phyloP scores from a whole-genome alignment of 371 early-diverging fungal genomes.

The Actinomortierella wolfii region DNA sequence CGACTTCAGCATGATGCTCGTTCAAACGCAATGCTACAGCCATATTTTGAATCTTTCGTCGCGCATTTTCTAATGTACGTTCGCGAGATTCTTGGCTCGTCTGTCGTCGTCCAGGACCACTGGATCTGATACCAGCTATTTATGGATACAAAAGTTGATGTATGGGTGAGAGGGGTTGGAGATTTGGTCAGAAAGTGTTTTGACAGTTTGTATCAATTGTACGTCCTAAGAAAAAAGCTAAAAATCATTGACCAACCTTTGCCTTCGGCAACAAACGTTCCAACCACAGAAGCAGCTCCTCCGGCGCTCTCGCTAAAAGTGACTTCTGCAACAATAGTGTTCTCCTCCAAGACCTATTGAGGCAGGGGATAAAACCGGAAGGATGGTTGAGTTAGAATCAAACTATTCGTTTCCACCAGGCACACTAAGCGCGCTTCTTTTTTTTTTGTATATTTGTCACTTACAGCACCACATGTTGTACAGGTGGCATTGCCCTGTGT shows the following conservation, averaged over 20 bases:
- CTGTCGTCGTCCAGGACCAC: constrained; percentile 59
- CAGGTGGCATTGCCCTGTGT: constrained; percentile 65
- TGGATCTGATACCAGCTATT: constrained; percentile 60
- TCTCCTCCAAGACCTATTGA: constrained; percentile 93
- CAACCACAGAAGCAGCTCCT: constrained; percentile 87
- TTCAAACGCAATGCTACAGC: constrained; percentile 73
- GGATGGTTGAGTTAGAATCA: background rate
- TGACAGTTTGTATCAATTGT: too few species aligned
- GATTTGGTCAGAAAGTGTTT: background rate
- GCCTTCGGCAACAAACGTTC: constrained; percentile 72
- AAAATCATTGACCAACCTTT: constrained; percentile 30
- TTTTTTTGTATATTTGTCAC: constrained; percentile 22
- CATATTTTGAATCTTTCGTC: constrained; percentile 65
- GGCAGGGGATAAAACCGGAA: background rate
- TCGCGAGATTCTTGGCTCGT: constrained; percentile 69
- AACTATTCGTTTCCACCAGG: constrained; percentile 1
- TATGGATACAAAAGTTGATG: constrained; percentile 11
- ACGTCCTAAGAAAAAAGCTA: background rate
- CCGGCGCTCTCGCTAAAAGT: constrained; percentile 89
- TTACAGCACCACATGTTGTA: constrained; percentile 68
- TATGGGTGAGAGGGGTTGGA: background rate
- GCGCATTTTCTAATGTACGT: constrained; percentile 69
- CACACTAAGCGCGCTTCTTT: background rate
- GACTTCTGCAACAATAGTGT: constrained; percentile 93
- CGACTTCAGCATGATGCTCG: constrained; percentile 83